Evolutionary conservation across 2,329 filamentous ascomycete genomes (phyloP).

Genomic region (Malbranchea zuffiana): DNA sequence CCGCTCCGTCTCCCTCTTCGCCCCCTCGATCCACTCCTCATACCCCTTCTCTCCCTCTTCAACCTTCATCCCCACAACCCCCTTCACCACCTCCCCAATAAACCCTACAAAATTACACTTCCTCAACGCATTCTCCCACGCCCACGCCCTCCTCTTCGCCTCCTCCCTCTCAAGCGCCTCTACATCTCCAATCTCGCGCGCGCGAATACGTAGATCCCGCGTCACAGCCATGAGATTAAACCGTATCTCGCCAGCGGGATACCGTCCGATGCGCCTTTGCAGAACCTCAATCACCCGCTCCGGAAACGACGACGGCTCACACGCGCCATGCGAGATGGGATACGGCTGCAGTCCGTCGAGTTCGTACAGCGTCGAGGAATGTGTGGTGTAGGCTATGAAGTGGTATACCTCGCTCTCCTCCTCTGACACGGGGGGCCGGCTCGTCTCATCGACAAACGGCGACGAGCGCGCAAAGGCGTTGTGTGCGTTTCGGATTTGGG

Average conservation of each 20-base stretch:
- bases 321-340: slow-evolving; percentile 78
- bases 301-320: slow-evolving; percentile 60
- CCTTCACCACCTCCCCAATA: slow-evolving; percentile 78
- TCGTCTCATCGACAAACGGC: slow-evolving; percentile 87
- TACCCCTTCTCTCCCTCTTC: slow-evolving; percentile 55
- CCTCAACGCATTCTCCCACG: slow-evolving; percentile 86
- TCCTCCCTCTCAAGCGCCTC: slow-evolving; percentile 71
- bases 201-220: slow-evolving; percentile 64
- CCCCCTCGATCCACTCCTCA: slow-evolving; percentile 70
- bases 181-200: slow-evolving; percentile 68
- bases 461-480: slow-evolving; percentile 82
- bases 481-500: slow-evolving; percentile 66
- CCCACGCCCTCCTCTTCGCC: slow-evolving; percentile 74
- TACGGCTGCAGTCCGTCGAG: slow-evolving; percentile 88
- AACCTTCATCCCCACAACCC: slow-evolving; percentile 66
- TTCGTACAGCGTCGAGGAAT: slow-evolving; percentile 77
- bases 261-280: slow-evolving; percentile 69
- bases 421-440: slow-evolving; percentile 55
- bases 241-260: slow-evolving; percentile 76
- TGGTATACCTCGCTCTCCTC: slow-evolving; percentile 81
- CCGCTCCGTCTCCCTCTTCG: slow-evolving; percentile 34
- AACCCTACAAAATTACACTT: slow-evolving; percentile 96
- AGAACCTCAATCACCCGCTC: slow-evolving; percentile 76
- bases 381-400: slow-evolving; percentile 86
- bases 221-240: slow-evolving; percentile 96